Conservation (phyloP, 805 yeast species). For the Saccharomyces cerevisiae region DNA sequence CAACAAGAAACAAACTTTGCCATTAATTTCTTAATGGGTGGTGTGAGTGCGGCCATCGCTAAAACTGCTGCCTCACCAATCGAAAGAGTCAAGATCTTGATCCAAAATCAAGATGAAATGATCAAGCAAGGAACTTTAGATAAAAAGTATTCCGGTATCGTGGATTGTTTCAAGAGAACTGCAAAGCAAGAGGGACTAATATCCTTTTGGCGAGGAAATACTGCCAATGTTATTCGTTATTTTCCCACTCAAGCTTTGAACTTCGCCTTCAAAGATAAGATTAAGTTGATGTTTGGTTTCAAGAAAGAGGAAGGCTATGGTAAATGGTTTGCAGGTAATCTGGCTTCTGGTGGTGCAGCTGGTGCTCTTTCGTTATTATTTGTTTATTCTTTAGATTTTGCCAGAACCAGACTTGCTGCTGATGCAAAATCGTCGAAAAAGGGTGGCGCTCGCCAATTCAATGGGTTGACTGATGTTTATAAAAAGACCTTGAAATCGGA, state of each 20-base stretch:
- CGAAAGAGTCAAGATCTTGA: conserved; percentile 82
- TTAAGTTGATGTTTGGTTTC: conserved; percentile 87
- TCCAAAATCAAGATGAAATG: conserved; percentile 95
- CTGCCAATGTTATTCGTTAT: conserved; percentile 93
- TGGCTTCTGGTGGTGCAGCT: conserved; percentile 95
- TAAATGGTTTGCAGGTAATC: conserved; percentile 90
- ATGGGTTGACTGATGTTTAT: conserved; percentile 90
- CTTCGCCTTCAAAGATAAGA: conserved; percentile 94
- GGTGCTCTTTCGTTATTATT: conserved; percentile 91
- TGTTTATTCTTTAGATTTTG: conserved; percentile 93
- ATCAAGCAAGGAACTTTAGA: conserved; percentile 88
- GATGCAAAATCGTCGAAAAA: conserved; percentile 77
- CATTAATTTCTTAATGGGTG: conserved; percentile 87
- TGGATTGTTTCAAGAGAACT: conserved; percentile 85
- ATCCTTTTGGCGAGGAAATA: conserved; percentile 97
- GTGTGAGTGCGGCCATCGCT: conserved; percentile 98
- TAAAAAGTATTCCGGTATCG: conserved; percentile 72
- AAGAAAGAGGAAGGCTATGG: conserved; percentile 86
- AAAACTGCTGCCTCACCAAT: conserved; percentile 89
- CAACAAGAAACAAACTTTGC: conserved; percentile 38
- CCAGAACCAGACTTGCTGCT: conserved; percentile 96
- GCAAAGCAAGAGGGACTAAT: conserved; percentile 79
- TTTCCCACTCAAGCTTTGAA: conserved; percentile 96
- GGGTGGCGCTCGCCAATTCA: conserved; percentile 86
- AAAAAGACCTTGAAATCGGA: conserved; percentile 84